These are phyloP conservation scores for Hibiscus syriacus DNA, from an alignment of 345 rosid species.

Conservation along the genomic window DNA sequence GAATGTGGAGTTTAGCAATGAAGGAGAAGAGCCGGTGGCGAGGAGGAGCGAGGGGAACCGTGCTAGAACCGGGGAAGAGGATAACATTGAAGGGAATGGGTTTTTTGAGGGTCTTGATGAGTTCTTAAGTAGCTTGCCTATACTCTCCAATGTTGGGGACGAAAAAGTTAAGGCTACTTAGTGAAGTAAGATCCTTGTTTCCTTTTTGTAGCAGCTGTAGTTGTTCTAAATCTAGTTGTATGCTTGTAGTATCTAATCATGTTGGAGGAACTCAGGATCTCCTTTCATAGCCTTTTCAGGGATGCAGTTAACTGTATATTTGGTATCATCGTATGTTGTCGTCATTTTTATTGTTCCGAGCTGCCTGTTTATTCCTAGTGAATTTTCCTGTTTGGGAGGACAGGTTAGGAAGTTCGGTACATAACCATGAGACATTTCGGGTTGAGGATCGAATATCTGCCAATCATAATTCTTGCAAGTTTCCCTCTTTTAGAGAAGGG, in stretches of 20 bases:
- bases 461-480: neutral
- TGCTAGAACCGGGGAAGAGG: constrained; percentile 54
- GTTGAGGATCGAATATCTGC: neutral
- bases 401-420: neutral
- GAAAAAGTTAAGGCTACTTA: constrained; percentile 76
- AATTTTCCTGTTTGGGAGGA: constrained; percentile 3
- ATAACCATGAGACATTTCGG: neutral
- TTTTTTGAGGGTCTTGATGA: constrained; percentile 98
- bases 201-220: constrained; percentile 17
- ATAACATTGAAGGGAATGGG: constrained; percentile 66
- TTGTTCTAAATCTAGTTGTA: constrained; percentile 22
- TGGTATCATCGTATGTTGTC: neutral
- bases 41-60: constrained; percentile 37
- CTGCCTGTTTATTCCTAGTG: constrained; percentile 2
- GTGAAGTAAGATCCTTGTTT: constrained; percentile 35
- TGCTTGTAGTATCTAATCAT: constrained; percentile 25
- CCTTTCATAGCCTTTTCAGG: neutral
- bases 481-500: neutral
- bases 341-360: neutral
- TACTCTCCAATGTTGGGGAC: constrained; percentile 73
- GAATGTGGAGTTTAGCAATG: constrained; percentile 94
- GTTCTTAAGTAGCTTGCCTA: constrained; percentile 87
- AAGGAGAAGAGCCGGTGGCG: constrained; percentile 59
- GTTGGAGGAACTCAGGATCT: constrained; percentile 1
- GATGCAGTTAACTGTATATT: neutral